phyloP scores from a whole-genome alignment of 1,139 yeast species.

The Yamadazyma trypodendri region DNA sequence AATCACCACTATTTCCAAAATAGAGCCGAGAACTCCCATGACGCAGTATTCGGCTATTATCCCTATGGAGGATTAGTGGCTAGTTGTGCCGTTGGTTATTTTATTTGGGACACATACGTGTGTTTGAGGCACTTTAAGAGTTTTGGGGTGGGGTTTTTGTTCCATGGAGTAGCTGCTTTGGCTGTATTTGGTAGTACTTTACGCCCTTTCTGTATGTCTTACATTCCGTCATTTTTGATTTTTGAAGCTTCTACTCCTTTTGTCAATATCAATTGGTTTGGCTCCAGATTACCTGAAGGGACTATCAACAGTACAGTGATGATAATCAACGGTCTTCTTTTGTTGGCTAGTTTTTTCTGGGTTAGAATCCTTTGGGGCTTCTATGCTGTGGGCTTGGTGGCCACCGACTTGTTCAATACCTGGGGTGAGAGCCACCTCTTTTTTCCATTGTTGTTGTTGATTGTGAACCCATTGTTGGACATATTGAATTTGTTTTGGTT shows the following conservation, averaged over 20 bases:
- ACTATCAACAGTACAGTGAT: slow-evolving; percentile 51
- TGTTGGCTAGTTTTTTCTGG: slow-evolving; percentile 69
- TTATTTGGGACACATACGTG: slow-evolving; percentile 83
- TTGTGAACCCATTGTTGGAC: slow-evolving; percentile 66
- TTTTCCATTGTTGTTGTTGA: slow-evolving; percentile 45
- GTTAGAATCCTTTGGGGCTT: slow-evolving; percentile 89
- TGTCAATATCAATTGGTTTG: slow-evolving; percentile 89
- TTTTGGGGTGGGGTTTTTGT: slow-evolving; percentile 80
- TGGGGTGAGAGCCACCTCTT: slow-evolving; percentile 26
- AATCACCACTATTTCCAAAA: slow-evolving; percentile 46
- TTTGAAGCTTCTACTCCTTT: slow-evolving; percentile 95
- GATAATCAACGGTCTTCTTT: slow-evolving; percentile 65
- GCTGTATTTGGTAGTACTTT: slow-evolving; percentile 63
- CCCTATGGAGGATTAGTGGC: slow-evolving; percentile 74
- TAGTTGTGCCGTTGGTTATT: slow-evolving; percentile 78
- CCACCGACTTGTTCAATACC: slow-evolving; percentile 49
- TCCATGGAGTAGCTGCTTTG: slow-evolving; percentile 85
- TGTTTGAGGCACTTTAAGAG: slow-evolving; percentile 58
- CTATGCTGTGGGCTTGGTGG: slow-evolving; percentile 59
- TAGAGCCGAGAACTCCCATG: slow-evolving; percentile 40
- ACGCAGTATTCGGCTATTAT: slow-evolving; percentile 59
- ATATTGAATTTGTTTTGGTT: slow-evolving; percentile 76
- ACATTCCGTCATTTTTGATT: slow-evolving; percentile 78
- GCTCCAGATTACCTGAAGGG: slow-evolving; percentile 67
- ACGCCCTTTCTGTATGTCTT: slow-evolving; percentile 59